phyloP scores from a whole-genome alignment of 805 yeast genomes.

The Hanseniaspora valbyensis region DNA sequence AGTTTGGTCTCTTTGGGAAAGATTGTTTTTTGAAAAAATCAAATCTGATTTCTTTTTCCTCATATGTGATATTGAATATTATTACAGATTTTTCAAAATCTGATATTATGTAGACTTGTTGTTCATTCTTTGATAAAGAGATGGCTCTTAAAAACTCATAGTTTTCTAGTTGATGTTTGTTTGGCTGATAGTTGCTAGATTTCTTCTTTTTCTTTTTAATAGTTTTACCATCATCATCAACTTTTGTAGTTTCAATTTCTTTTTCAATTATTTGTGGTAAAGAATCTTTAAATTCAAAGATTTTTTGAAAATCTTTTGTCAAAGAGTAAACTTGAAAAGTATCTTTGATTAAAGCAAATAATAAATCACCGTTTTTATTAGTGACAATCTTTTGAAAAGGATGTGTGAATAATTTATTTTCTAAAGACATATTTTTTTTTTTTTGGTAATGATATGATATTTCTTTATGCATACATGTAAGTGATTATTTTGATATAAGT shows the following conservation, averaged over 20 bases:
- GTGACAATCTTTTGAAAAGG: constrained; percentile 53
- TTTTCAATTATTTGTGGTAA: constrained; percentile 37
- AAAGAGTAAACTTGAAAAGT: constrained; percentile 43
- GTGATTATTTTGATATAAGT: too few species aligned
- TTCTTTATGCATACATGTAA: too few species aligned
- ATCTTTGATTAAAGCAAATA: constrained; percentile 51
- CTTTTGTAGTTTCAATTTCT: constrained; percentile 34
- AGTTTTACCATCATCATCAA: constrained; percentile 21
- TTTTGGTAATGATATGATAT: too few species aligned
- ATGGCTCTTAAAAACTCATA: constrained; percentile 60
- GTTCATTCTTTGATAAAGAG: constrained; percentile 41
- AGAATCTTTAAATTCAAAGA: constrained; percentile 36
- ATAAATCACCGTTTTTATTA: constrained; percentile 35
- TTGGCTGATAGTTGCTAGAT: constrained; percentile 50
- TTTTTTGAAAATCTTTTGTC: constrained; percentile 27
- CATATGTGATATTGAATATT: constrained; percentile 37
- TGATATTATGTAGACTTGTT: constrained; percentile 53
- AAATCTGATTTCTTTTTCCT: constrained; percentile 31
- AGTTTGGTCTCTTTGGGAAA: constrained; percentile 87
- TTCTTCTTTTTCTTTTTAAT: constrained; percentile 29
- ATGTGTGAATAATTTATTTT: constrained; percentile 41
- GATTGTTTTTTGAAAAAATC: constrained; percentile 58
- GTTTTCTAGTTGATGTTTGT: constrained; percentile 57
- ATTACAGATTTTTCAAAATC: constrained; percentile 76
- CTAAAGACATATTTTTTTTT: neutral